Conservation (phyloP, 2,329 filamentous ascomycete species). For the Fusarium zealandicum region DNA sequence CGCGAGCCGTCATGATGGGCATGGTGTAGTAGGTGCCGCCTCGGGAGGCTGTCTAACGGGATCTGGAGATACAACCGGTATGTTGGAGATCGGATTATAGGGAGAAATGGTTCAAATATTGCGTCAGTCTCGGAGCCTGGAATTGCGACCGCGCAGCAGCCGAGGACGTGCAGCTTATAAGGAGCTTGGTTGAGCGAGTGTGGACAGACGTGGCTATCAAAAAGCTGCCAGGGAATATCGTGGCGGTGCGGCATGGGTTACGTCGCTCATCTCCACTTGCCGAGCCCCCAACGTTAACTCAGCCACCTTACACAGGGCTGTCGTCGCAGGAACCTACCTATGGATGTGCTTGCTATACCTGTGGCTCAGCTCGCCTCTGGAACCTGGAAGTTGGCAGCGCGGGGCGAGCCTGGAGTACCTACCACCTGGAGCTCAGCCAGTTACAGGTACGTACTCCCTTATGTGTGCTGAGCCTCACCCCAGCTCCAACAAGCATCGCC, state of each 20-base stretch:
- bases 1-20: conserved; percentile 46
- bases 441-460: conserved; percentile 11
- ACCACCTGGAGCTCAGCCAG: conserved; percentile 16
- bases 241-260: conserved; percentile 39
- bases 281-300: conserved; percentile 6
- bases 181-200: conserved; percentile 23
- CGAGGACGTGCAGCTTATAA: conserved; percentile 35
- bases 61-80: neutral
- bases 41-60: conserved; percentile 38
- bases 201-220: conserved; percentile 37
- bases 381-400: conserved; percentile 11
- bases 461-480: conserved; percentile 21
- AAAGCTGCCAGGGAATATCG: conserved; percentile 28
- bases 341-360: conserved; percentile 18
- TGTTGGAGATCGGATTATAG: neutral
- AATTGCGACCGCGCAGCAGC: conserved; percentile 16
- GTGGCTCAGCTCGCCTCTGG: conserved; percentile 34
- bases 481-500: too few relatives aligned
- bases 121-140: conserved; percentile 1
- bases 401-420: too few relatives aligned
- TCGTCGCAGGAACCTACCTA: neutral
- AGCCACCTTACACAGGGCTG: conserved; percentile 3
- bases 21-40: conserved; percentile 43
- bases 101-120: neutral
- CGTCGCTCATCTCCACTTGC: conserved; percentile 39